Percentiles rank a stretch among this genome's conserved stretches.
Evolutionary conservation across 1,139 yeast genomes (phyloP).

Genomic region (Zygoascus sp.): DNA sequence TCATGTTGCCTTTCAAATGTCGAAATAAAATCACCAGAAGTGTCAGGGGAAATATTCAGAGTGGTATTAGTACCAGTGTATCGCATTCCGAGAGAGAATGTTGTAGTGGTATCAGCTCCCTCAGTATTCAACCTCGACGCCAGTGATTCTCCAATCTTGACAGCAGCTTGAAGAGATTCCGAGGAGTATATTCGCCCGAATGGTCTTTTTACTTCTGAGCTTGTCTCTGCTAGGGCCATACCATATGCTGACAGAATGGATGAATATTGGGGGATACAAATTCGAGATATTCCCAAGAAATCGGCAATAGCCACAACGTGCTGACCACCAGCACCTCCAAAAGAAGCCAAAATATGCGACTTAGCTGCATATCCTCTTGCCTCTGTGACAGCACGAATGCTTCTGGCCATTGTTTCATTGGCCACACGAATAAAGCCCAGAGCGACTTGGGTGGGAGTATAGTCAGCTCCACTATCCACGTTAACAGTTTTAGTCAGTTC

Average conservation of each 20-base stretch:
- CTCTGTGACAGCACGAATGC: constrained; percentile 34
- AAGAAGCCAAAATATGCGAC: constrained; percentile 32
- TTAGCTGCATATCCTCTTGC: constrained; percentile 30
- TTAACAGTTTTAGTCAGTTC: constrained; percentile 33
- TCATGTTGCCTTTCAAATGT: constrained; percentile 6
- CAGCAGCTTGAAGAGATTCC: constrained; percentile 4
- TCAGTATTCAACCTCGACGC: not conserved
- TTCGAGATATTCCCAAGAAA: constrained; percentile 28
- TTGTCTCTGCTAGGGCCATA: constrained; percentile 31
- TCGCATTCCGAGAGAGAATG: constrained; percentile 13
- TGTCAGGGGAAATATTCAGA: not conserved
- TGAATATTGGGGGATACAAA: constrained; percentile 33
- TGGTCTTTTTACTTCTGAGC: constrained; percentile 7
- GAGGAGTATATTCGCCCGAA: constrained; percentile 1
- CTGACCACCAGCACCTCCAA: constrained; percentile 38
- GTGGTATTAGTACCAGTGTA: constrained; percentile 16
- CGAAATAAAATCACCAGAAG: constrained; percentile 4
- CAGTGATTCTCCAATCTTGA: constrained; percentile 1
- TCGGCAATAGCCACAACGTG: constrained; percentile 31
- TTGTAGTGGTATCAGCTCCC: constrained; percentile 2
- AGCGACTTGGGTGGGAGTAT: constrained; percentile 33
- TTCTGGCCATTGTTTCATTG: constrained; percentile 32
- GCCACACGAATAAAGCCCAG: constrained; percentile 35
- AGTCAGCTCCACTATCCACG: constrained; percentile 29
- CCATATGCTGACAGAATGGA: constrained; percentile 36